phyloP scores from a whole-genome alignment of 1,139 yeast genomes.

The Sugiyamaella japonica region DNA sequence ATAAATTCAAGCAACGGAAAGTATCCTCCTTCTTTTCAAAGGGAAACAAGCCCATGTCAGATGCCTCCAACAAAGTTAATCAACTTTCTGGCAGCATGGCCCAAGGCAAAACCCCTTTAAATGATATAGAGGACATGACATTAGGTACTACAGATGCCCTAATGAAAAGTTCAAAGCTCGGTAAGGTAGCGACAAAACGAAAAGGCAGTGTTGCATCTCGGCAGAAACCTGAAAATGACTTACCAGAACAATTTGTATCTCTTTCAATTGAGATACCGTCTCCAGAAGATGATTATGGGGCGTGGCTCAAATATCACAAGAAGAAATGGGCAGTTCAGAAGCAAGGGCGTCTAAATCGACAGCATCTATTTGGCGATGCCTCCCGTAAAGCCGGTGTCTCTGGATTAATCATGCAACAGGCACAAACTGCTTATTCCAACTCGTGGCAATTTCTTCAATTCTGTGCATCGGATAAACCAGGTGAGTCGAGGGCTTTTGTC shows the following conservation, averaged over 20 bases:
- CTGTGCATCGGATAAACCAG: constrained; percentile 57
- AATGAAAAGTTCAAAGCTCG: constrained; percentile 21
- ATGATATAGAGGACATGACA: constrained; percentile 80
- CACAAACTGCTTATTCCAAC: constrained; percentile 67
- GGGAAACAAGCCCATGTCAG: constrained; percentile 18
- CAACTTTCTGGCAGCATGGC: constrained; percentile 25
- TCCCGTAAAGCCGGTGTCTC: constrained; percentile 47
- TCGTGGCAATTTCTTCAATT: constrained; percentile 87
- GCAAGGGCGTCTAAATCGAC: constrained; percentile 68
- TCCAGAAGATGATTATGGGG: constrained; percentile 70
- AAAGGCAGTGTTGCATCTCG: constrained; percentile 24
- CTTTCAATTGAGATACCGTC: constrained; percentile 50
- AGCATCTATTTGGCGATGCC: constrained; percentile 69
- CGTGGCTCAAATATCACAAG: constrained; percentile 77
- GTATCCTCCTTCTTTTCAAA: constrained; percentile 55
- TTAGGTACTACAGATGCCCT: constrained; percentile 23
- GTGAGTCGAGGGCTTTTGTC: constrained; percentile 73
- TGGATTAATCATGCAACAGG: constrained; percentile 69
- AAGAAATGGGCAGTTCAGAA: constrained; percentile 81
- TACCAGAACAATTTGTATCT: constrained; percentile 23
- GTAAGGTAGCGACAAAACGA: constrained; percentile 26
- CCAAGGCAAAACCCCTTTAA: background rate
- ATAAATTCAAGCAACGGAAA: constrained; percentile 69
- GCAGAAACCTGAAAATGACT: constrained; percentile 27
- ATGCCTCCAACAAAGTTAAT: constrained; percentile 16